A percentile compares a stretch with the other conserved stretches of the same genome.
These are phyloP conservation scores for Cylindrotheca closterium DNA, from an alignment of 108 stramenopile species.

Conservation along the genomic window DNA sequence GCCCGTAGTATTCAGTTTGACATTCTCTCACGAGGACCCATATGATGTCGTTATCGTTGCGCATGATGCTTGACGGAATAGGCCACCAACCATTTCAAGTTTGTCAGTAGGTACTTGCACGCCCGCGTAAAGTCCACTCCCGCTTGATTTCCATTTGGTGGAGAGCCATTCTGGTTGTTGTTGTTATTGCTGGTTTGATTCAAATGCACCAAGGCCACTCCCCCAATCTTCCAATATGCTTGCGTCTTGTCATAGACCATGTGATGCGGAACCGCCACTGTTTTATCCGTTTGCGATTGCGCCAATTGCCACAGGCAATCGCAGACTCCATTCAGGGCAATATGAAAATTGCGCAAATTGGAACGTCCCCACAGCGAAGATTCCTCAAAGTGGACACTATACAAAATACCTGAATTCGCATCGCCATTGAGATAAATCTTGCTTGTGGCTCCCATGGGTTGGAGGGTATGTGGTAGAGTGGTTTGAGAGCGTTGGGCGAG, in stretches of 20 bases:
- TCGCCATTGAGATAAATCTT: background rate
- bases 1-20: too few species aligned
- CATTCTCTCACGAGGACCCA: too few species aligned
- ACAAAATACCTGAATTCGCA: constrained; percentile 21
- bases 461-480: background rate
- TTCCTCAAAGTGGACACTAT: constrained; percentile 47
- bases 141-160: constrained; percentile 10
- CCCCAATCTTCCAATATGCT: background rate
- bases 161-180: too few species aligned
- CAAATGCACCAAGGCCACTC: background rate
- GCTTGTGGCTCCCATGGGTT: background rate
- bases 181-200: constrained; percentile 1
- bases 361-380: constrained; percentile 25
- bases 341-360: constrained; percentile 78
- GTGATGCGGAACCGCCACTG: constrained; percentile 65
- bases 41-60: constrained; percentile 4
- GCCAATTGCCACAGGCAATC: constrained; percentile 65
- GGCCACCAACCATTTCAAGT: constrained; percentile 63
- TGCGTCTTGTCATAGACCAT: constrained; percentile 13
- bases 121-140: constrained; percentile 76
- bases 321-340: constrained; percentile 56
- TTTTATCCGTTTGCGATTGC: constrained; percentile 56
- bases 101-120: constrained; percentile 75
- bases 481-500: constrained; percentile 13
- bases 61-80: constrained; percentile 31